phyloP scores from a whole-genome alignment of 2,329 filamentous ascomycete genomes.

The Hypoxylon sp. region DNA sequence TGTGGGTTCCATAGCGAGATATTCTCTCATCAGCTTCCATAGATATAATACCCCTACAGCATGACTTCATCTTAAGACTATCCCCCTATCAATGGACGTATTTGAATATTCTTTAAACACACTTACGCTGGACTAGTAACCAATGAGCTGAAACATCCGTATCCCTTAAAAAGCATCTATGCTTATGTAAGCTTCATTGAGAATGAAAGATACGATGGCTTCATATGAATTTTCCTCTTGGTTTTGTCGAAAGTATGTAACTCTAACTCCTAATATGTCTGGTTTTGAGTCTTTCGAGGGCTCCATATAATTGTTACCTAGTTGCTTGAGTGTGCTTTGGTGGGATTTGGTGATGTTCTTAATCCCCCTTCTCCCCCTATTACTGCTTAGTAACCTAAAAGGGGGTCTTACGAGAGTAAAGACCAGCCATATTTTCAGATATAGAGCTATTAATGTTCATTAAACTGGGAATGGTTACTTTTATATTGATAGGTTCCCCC shows the following conservation, averaged over 20 bases:
- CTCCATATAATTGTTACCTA: neutral
- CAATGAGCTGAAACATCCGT: no score
- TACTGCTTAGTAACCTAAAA: neutral
- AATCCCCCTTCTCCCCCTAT: conserved; percentile 5
- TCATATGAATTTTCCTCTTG: neutral
- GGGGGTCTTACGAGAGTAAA: neutral
- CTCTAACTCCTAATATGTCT: neutral
- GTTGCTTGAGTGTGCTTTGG: neutral
- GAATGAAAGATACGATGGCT: neutral
- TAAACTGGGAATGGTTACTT: neutral
- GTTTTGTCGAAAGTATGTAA: neutral
- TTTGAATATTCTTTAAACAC: no score
- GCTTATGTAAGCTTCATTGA: no score
- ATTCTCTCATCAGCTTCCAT: no score
- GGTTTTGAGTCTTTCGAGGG: no score
- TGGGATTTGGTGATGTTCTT: neutral
- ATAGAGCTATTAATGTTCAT: neutral
- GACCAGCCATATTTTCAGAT: neutral
- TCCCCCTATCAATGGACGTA: no score
- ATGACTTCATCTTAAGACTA: no score
- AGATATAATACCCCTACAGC: no score
- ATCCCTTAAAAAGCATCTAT: no score
- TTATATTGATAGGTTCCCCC: conserved; percentile 7
- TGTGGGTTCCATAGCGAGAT: no score
- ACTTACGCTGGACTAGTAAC: no score